Conservation (phyloP, 2,329 filamentous ascomycete genomes). For the Aspergillus sp. region DNA sequence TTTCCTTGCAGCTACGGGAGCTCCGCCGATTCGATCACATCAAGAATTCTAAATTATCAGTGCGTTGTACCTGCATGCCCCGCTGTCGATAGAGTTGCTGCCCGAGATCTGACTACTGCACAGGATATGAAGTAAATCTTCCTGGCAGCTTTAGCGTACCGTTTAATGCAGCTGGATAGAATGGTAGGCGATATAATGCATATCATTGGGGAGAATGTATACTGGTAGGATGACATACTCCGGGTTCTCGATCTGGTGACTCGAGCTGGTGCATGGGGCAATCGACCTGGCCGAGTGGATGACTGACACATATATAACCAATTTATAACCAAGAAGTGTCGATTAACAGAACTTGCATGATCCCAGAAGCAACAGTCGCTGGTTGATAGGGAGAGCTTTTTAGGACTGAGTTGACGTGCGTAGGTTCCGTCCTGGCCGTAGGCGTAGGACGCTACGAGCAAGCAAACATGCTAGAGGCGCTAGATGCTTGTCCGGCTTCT, state of each 20-base stretch:
- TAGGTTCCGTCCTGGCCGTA: slow-evolving; percentile 50
- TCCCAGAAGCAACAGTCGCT: slow-evolving; percentile 23
- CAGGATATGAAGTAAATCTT: slow-evolving; percentile 12
- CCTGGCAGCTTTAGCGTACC: neutral
- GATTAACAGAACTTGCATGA: slow-evolving; percentile 12
- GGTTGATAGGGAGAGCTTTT: no score
- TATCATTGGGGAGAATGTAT: slow-evolving; percentile 23
- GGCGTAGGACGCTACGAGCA: slow-evolving; percentile 42
- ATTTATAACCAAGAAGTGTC: neutral
- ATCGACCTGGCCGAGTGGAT: slow-evolving; percentile 34
- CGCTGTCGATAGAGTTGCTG: neutral
- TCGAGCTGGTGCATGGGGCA: slow-evolving; percentile 38
- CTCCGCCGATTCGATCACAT: slow-evolving; percentile 15
- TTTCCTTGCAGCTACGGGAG: slow-evolving; percentile 8
- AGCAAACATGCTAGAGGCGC: slow-evolving; percentile 28
- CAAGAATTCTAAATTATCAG: slow-evolving; percentile 19
- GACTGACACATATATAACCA: neutral
- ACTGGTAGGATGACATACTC: slow-evolving; percentile 16
- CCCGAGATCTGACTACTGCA: neutral
- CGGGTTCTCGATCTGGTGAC: slow-evolving; percentile 43
- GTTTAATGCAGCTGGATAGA: slow-evolving; percentile 11
- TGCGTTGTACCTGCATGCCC: slow-evolving; percentile 1
- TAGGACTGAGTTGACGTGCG: no score
- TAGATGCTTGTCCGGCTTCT: slow-evolving; percentile 37
- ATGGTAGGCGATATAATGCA: slow-evolving; percentile 24